Conservation (phyloP, 1,139 yeast species). For the Lodderomyces orthopsilosis region DNA sequence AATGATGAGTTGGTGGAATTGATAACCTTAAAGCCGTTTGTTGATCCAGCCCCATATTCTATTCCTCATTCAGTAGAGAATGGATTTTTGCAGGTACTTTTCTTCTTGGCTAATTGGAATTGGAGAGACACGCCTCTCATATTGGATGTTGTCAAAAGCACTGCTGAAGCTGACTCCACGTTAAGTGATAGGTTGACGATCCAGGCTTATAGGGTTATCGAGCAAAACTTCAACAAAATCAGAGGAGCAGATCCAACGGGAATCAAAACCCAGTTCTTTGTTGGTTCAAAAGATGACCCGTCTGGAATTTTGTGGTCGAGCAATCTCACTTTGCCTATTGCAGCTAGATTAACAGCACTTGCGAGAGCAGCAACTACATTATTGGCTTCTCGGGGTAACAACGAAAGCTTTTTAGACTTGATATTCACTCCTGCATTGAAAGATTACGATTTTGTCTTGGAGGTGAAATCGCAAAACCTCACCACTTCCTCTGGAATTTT, state of each 20-base stretch:
- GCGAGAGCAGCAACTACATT: conserved; percentile 70
- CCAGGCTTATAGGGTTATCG: conserved; percentile 60
- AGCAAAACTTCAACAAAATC: conserved; percentile 59
- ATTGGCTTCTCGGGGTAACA: conserved; percentile 44
- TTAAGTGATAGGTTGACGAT: conserved; percentile 65
- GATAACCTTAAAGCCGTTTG: conserved; percentile 78
- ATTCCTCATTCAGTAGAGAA: conserved; percentile 75
- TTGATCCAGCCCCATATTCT: conserved; percentile 79
- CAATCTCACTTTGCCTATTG: conserved; percentile 69
- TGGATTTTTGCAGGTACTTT: conserved; percentile 75
- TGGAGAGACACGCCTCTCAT: conserved; percentile 89
- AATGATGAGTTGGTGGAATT: conserved; percentile 79
- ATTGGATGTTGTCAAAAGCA: conserved; percentile 63
- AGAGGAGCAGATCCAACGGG: conserved; percentile 82
- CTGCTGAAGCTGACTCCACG: conserved; percentile 28
- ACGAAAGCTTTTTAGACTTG: conserved; percentile 46
- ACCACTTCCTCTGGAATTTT: conserved; percentile 54
- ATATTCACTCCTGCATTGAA: conserved; percentile 77
- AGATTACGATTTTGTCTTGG: conserved; percentile 80
- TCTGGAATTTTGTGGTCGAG: conserved; percentile 84
- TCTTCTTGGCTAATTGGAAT: conserved; percentile 80
- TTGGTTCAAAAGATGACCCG: conserved; percentile 78
- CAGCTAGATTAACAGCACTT: conserved; percentile 83
- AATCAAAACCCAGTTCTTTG: conserved; percentile 71
- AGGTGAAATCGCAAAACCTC: conserved; percentile 47